A percentile compares a stretch with the other conserved stretches of the same genome.
These are phyloP conservation scores for Aureobasidium musti DNA, from an alignment of 2,329 filamentous ascomycete genomes.

Conservation along the genomic window DNA sequence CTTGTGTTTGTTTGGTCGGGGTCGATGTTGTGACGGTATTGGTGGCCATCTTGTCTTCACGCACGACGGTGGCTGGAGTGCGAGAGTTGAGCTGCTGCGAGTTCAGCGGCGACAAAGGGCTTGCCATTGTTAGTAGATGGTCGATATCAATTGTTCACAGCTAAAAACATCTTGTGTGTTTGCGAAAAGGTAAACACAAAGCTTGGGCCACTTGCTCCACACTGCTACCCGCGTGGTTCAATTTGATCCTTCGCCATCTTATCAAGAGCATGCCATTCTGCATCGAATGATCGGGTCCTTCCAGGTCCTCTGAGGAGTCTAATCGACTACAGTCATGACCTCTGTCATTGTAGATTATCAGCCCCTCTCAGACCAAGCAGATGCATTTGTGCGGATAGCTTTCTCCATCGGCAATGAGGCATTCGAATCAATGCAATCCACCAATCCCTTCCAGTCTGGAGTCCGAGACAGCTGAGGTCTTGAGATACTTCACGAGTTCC, in stretches of 20 bases:
- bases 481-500: too few species aligned
- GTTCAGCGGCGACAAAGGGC: slow-evolving; percentile 27
- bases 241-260: background rate
- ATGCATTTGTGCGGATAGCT: too few species aligned
- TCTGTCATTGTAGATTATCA: too few species aligned
- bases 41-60: slow-evolving; percentile 13
- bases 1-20: slow-evolving; percentile 26
- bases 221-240: slow-evolving; percentile 5
- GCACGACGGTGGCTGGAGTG: slow-evolving; percentile 10
- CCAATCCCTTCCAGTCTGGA: too few species aligned
- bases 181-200: slow-evolving; percentile 14
- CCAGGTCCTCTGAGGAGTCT: background rate
- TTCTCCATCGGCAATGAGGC: too few species aligned
- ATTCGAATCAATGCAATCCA: too few species aligned
- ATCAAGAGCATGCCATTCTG: background rate
- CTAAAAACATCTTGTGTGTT: background rate
- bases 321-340: too few species aligned
- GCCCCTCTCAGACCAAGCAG: too few species aligned
- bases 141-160: background rate
- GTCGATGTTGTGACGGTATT: slow-evolving; percentile 11
- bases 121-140: slow-evolving; percentile 21
- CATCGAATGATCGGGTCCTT: background rate
- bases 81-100: slow-evolving; percentile 26
- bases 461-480: too few species aligned
- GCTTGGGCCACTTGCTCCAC: background rate